phyloP scores from a whole-genome alignment of 192 early-diverging fungal genomes.

The Backusella australiensis region DNA sequence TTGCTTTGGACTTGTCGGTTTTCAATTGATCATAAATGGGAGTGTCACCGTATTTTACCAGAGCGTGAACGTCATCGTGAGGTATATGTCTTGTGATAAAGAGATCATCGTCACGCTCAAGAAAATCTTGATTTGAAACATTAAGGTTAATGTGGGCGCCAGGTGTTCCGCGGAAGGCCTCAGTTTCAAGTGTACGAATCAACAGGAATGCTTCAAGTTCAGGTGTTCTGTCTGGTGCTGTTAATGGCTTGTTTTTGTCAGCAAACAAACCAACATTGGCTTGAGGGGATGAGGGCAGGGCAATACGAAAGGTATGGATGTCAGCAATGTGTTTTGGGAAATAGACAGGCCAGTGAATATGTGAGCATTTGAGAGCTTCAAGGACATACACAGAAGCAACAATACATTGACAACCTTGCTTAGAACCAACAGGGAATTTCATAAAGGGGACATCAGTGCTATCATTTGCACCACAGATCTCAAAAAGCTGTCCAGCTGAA shows the following conservation, averaged over 20 bases:
- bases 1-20: not conserved
- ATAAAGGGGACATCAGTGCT: not conserved
- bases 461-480: not conserved
- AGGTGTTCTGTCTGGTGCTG: not conserved
- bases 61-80: not conserved
- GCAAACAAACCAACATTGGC: not conserved
- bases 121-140: not conserved
- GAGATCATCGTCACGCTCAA: not conserved
- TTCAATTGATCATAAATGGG: not conserved
- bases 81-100: not conserved
- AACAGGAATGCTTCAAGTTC: not conserved
- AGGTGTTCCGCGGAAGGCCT: not conserved
- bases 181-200: not conserved
- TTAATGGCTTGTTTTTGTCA: not conserved
- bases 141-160: not conserved
- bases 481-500: not conserved
- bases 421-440: not conserved
- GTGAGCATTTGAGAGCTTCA: not conserved
- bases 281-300: not conserved
- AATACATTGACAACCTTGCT: not conserved
- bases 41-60: not conserved
- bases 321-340: not conserved
- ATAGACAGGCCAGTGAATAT: not conserved
- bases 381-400: not conserved
- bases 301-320: not conserved